Percentiles rank a stretch among this genome's conserved stretches.
These are phyloP conservation scores for Pluteus cervinus DNA, from an alignment of 768 basidiomycete genomes.

Conservation along the genomic window DNA sequence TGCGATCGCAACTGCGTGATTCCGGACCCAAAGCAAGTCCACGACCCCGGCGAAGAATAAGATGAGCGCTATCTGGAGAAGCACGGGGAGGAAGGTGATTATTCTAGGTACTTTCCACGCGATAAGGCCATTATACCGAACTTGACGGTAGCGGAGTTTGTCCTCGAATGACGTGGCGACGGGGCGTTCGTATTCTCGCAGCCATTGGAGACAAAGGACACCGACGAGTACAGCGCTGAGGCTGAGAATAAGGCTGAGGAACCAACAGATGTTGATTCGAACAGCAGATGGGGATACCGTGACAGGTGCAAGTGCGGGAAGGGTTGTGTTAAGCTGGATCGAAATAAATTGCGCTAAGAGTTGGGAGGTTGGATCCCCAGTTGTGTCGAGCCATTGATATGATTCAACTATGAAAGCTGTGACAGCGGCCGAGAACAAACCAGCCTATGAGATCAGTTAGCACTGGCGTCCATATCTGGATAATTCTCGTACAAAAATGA, in stretches of 20 bases:
- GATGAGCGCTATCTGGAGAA: constrained; percentile 8
- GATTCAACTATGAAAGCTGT: constrained; percentile 15
- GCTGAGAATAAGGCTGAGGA: constrained; percentile 4
- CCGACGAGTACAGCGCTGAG: constrained; percentile 6
- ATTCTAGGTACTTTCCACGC: constrained; percentile 7
- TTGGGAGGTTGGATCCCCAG: constrained; percentile 6
- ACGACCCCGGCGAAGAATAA: constrained; percentile 10
- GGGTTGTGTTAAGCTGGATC: background rate
- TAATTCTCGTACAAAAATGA: constrained; percentile 9
- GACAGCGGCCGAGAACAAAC: constrained; percentile 18
- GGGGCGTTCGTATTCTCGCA: constrained; percentile 9
- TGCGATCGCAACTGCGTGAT: constrained; percentile 1
- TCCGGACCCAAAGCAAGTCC: constrained; percentile 6
- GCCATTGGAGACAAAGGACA: constrained; percentile 9
- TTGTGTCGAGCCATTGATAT: constrained; percentile 11
- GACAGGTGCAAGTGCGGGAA: background rate
- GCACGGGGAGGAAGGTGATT: constrained; percentile 5
- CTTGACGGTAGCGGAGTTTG: constrained; percentile 3
- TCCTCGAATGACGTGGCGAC: constrained; percentile 1
- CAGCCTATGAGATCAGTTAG: constrained; percentile 11
- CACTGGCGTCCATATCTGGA: background rate
- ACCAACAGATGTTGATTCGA: constrained; percentile 7
- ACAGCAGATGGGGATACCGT: constrained; percentile 1
- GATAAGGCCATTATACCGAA: constrained; percentile 7
- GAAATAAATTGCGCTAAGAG: constrained; percentile 10